Evolutionary conservation across 768 basidiomycete species (phyloP).

Genomic region (Erythrobasidium yunnanense): DNA sequence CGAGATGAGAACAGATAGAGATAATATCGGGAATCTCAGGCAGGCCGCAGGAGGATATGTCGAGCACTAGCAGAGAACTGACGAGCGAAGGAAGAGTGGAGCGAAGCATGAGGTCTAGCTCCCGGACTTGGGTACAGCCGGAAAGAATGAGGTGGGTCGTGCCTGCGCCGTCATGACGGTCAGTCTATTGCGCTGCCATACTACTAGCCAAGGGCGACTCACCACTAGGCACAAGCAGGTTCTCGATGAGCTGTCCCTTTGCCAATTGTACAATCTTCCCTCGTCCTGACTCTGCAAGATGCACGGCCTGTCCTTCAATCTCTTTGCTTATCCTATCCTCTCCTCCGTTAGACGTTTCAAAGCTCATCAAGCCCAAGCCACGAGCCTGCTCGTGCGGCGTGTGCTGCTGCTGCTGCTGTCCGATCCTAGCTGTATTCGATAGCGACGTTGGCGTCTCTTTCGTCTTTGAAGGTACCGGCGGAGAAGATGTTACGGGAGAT

Average conservation of each 20-base stretch:
- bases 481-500: not conserved
- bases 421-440: no score
- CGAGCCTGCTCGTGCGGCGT: no score
- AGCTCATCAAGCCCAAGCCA: no score
- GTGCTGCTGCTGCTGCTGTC: no score
- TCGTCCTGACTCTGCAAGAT: constrained; percentile 6
- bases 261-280: not conserved
- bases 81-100: constrained; percentile 60
- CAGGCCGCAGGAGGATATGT: constrained; percentile 53
- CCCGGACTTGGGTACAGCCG: constrained; percentile 64
- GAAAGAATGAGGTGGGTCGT: constrained; percentile 88
- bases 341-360: no score
- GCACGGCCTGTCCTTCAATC: constrained; percentile 14
- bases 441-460: no score
- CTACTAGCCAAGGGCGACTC: no score
- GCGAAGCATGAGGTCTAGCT: constrained; percentile 64
- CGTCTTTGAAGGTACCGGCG: not conserved
- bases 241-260: not conserved
- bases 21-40: constrained; percentile 62
- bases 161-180: no score
- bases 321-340: no score
- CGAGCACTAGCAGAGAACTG: constrained; percentile 72
- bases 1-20: constrained; percentile 65
- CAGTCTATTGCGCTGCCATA: no score
- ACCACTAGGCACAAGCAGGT: constrained; percentile 13